Percentiles rank a stretch among this genome's conserved stretches.
Evolutionary conservation across 768 basidiomycete genomes (phyloP).

Genomic region (Pleurotus ostreatus): DNA sequence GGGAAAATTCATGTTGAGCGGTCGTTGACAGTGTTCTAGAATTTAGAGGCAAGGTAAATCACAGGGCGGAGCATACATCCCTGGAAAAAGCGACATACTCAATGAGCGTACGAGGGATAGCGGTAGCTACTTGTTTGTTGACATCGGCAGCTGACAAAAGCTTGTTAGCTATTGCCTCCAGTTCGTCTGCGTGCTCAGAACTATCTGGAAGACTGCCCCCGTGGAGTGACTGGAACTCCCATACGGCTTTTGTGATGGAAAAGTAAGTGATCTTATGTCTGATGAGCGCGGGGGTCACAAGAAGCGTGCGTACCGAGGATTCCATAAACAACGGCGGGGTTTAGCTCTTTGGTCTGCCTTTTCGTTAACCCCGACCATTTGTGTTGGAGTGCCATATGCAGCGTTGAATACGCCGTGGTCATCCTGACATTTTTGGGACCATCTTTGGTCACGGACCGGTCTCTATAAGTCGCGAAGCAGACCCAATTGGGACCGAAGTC

Average conservation of each 20-base stretch:
- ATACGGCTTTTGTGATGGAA: conserved; percentile 50
- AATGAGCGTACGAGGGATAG: conserved; percentile 54
- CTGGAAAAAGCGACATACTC: conserved; percentile 41
- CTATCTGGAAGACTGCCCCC: conserved; percentile 54
- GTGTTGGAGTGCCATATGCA: conserved; percentile 60
- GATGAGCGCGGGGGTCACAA: conserved; percentile 3
- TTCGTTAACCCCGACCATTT: conserved; percentile 68
- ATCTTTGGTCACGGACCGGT: conserved; percentile 59
- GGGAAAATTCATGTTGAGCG: conserved; percentile 84
- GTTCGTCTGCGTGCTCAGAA: conserved; percentile 42
- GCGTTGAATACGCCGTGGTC: conserved; percentile 59
- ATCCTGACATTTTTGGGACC: conserved; percentile 55
- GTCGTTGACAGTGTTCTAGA: conserved; percentile 63
- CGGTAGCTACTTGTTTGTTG: conserved; percentile 59
- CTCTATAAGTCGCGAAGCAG: conserved; percentile 32
- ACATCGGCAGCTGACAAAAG: conserved; percentile 62
- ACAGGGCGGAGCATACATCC: conserved; percentile 1
- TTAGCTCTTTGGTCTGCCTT: conserved; percentile 79
- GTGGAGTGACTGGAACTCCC: conserved; percentile 73
- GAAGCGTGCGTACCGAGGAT: conserved; percentile 54
- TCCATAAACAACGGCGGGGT: conserved; percentile 67
- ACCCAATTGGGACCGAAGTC: conserved; percentile 9
- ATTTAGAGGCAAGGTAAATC: conserved; percentile 3
- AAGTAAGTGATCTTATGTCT: conserved; percentile 6
- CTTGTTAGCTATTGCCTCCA: conserved; percentile 61